Conservation (phyloP, 2,329 filamentous ascomycete genomes). For the Coniochaeta hoffmannii region DNA sequence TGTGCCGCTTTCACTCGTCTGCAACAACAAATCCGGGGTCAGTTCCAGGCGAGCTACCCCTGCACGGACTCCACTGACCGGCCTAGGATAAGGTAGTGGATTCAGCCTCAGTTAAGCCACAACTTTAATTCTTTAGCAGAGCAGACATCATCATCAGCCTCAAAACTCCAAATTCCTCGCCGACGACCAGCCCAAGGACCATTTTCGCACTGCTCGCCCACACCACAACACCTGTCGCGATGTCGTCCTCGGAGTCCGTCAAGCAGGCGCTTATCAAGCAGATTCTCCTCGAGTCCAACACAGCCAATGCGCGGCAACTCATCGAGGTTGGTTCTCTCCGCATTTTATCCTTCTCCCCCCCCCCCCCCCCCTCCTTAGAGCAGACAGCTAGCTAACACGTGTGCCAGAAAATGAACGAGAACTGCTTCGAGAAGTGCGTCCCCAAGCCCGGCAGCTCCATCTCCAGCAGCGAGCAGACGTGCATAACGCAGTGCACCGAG, state of each 20-base stretch:
- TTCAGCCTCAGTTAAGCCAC: conserved; percentile 4
- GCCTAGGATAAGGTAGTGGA: not conserved
- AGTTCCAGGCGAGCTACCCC: not conserved
- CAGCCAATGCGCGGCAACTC: conserved; percentile 61
- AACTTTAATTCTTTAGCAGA: not conserved
- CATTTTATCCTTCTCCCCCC: not conserved
- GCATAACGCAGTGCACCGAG: conserved; percentile 72
- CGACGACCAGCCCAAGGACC: not conserved
- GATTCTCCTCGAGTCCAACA: conserved; percentile 55
- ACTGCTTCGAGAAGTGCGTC: conserved; percentile 74
- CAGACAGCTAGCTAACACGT: not conserved
- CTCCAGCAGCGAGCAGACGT: conserved; percentile 60
- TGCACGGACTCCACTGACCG: not conserved
- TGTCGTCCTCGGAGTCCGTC: conserved; percentile 47
- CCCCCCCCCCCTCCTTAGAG: not conserved
- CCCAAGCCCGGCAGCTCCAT: conserved; percentile 61
- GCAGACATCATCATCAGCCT: conserved; percentile 1
- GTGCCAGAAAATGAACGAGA: conserved; percentile 73
- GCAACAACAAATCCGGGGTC: conserved; percentile 6
- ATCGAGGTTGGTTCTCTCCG: conserved; percentile 50
- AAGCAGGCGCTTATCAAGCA: conserved; percentile 60
- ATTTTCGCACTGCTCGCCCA: not conserved
- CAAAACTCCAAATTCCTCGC: not conserved
- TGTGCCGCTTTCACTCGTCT: not conserved
- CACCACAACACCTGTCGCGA: conserved; percentile 24